Evolutionary conservation across 1,139 yeast genomes (phyloP), one percentile per base, ranked within the genome.

Genomic region (Saccharomyces hybrid): DNA sequence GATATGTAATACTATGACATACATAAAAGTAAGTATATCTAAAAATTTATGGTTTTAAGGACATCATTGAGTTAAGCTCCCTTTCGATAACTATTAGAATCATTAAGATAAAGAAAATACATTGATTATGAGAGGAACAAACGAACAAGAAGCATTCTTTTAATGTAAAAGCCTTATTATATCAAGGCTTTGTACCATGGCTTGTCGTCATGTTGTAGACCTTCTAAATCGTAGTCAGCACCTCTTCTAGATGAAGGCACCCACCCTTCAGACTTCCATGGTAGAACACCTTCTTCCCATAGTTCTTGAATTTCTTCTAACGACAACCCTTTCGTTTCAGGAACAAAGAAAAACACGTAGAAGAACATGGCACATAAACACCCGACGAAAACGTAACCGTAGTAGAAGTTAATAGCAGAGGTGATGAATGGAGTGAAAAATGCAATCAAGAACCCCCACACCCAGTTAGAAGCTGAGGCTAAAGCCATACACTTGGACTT

Each of bases 371-470:
- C 78, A 56, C 80, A 62, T 65, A 78, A 75, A 71, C 87, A 83
- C n/a, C 88, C 90, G 62, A 82, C 77, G 74, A 86, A 86, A 54
- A 84, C 88, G 65, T 80, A 85, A 60, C 91, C 90, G 67, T 82
- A 84, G 75, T 58, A 59, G 51, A 68, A 60, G 51, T 60, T 61
- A 55, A 63, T 59, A 48, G 75, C 75, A 54, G 64, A 64, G 51
- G 84, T 81, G 63, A 84, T 82, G 72, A 82, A 82, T 55, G 89
- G 87, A 56, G 89, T 83, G 75, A 82, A 82, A 77, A 84, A 82
- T 8, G 86, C 79, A 69, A 84, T 83, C 61, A 82, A 75, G 79
- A 84, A 85, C 65, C 86, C 86, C 81, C 82, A 82, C 50, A 82
- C 56, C 89, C 90, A 85, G 73, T 84, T 84, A 54, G 84, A 77